Evolutionary conservation across 331 rosid species (phyloP), one percentile per base, ranked within the genome.

Genomic region (Stylosanthes scabra): DNA sequence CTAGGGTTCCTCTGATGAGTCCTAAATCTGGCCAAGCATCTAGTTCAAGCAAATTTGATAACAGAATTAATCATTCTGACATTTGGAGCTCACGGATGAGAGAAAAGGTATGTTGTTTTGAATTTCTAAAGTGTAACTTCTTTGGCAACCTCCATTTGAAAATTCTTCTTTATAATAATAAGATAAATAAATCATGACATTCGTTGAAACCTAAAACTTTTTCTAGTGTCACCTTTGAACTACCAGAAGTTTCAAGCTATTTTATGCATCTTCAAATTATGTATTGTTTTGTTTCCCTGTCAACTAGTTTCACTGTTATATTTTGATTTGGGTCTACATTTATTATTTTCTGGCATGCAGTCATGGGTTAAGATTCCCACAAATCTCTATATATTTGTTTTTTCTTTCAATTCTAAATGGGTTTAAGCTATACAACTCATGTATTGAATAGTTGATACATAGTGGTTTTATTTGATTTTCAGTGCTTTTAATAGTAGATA

Each of bases 11-110:
- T 46, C 74, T 85, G 62, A 77, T 83, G 34, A 88, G 83, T 75
- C 79, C 89, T 78, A 96, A 84, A 60, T 71, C 83, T 68, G 77
- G 78, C 76, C 97, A 87, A 63, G 79, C 88, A 40, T 80, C 93
- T 72, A 90, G 84, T 28, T 75, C 85, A 47, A 64, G 74, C 84
- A 90, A 86, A 75, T 74, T 40, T 51, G 89, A 87, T 28, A 85
- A 69, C 58, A 73, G 85, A 76, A 87, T 87, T 72, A 74, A 66
- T 60, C 89, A 80, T 76, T 78, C 88, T 9, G 97, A 89, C 74
- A 66, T 90, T 39, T 94, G 99, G 99, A 92, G 96, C 76, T 79
- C 89, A 37, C 86, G 90, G 56, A 80, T 91, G 71, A 87, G 99
- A 76, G 97, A 90, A 56, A 90, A 91, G 97, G 99, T 94, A 86